These are phyloP conservation scores for Planoprotostelium fungivorum DNA, from an alignment of 78 protist genomes.

Conservation along the genomic window DNA sequence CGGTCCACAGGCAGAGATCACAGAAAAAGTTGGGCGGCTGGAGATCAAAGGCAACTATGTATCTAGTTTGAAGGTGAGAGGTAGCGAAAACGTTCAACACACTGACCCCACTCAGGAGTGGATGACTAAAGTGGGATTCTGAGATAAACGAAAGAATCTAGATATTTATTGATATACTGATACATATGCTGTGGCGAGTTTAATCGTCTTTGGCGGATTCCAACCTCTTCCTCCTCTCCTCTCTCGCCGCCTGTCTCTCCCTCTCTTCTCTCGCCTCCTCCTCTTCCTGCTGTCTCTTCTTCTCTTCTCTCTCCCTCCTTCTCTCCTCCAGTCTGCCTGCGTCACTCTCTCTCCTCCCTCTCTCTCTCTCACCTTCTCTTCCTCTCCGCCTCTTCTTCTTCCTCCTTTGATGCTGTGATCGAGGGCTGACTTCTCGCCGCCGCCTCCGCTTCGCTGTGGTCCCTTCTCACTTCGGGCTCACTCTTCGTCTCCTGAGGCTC, in stretches of 20 bases:
- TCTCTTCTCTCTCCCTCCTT: background rate
- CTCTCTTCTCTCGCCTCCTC: background rate
- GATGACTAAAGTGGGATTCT: background rate
- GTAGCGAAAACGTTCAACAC: no score
- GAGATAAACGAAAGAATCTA: no score
- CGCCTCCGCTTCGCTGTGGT: background rate
- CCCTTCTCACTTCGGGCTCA: background rate
- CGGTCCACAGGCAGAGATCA: background rate
- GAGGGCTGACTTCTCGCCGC: background rate
- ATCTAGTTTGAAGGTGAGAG: background rate
- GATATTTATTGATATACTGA: no score
- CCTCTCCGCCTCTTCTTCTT: background rate
- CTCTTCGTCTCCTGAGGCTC: background rate
- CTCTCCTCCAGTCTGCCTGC: background rate
- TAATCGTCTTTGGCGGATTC: background rate
- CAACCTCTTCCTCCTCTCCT: background rate
- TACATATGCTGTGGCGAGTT: no score
- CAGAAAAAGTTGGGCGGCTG: background rate
- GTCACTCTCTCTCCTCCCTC: no score
- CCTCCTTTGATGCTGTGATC: background rate
- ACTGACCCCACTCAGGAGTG: no score
- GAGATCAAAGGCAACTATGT: background rate
- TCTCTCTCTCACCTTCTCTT: background rate
- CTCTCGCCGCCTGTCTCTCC: background rate
- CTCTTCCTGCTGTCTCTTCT: background rate